These are phyloP conservation scores for Hemileccinum rubropunctum DNA, from an alignment of 768 basidiomycete genomes.

Conservation along the genomic window DNA sequence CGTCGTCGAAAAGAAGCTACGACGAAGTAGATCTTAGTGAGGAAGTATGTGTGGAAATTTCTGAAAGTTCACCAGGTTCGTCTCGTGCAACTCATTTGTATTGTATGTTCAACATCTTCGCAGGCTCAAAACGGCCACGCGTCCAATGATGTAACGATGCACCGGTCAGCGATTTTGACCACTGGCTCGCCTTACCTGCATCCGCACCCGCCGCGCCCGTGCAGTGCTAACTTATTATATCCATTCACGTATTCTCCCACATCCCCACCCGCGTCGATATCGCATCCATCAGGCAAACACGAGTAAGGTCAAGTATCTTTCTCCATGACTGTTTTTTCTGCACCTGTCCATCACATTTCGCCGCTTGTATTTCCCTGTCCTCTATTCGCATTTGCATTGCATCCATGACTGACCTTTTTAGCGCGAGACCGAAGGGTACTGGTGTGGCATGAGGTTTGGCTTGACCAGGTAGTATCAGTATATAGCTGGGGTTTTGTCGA, in stretches of 20 bases:
- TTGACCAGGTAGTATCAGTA: not conserved
- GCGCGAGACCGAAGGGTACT: slow-evolving; percentile 15
- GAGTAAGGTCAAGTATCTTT: slow-evolving; percentile 31
- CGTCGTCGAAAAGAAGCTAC: slow-evolving; percentile 46
- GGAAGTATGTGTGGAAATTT: slow-evolving; percentile 33
- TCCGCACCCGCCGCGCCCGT: not conserved
- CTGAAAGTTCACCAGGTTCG: slow-evolving; percentile 47
- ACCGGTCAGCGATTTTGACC: not conserved
- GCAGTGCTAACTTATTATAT: slow-evolving; percentile 31
- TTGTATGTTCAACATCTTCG: not conserved
- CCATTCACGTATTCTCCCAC: slow-evolving; percentile 9
- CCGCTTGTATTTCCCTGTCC: not conserved
- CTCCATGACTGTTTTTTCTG: slow-evolving; percentile 1
- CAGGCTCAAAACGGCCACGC: slow-evolving; percentile 47
- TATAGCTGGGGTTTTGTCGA: not conserved
- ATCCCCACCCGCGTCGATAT: slow-evolving; percentile 3
- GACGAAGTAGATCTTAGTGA: slow-evolving; percentile 49
- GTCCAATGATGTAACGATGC: slow-evolving; percentile 29
- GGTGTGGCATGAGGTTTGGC: not conserved
- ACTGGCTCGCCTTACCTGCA: not conserved
- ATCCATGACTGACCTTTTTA: slow-evolving; percentile 31
- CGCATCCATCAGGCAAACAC: slow-evolving; percentile 11
- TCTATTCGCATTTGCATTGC: slow-evolving; percentile 8
- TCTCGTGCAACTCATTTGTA: not conserved
- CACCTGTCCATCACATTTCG: slow-evolving; percentile 1